Conservation (phyloP, 1,284 basidiomycete genomes). For the Coniferiporia weirii region DNA sequence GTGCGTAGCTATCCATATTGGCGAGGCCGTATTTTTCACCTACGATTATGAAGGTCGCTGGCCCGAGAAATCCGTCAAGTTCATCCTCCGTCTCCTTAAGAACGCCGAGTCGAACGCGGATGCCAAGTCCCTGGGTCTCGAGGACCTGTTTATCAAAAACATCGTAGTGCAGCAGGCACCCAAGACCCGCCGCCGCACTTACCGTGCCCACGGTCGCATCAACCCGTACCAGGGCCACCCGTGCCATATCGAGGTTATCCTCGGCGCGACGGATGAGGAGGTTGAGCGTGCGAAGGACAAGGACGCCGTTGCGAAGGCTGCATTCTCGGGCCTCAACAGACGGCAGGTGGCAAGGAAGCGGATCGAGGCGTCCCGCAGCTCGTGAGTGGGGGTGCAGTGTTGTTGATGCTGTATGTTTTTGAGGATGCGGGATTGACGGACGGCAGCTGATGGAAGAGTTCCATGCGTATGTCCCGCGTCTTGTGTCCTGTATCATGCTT, state of each 20-base stretch:
- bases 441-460: neutral
- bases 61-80: constrained; percentile 99
- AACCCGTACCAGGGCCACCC: constrained; percentile 91
- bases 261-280: constrained; percentile 71
- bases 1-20: constrained; percentile 40
- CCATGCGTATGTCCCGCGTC: neutral
- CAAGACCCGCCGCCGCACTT: constrained; percentile 99
- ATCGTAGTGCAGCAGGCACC: constrained; percentile 99
- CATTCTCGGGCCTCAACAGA: constrained; percentile 67
- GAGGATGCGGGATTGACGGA: neutral
- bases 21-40: neutral
- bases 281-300: constrained; percentile 90
- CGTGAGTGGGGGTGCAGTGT: neutral
- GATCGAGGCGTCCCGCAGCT: constrained; percentile 67
- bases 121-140: constrained; percentile 91
- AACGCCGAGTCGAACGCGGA: constrained; percentile 99
- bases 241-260: constrained; percentile 93
- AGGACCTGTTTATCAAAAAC: constrained; percentile 93
- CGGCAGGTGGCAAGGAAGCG: constrained; percentile 78
- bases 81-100: constrained; percentile 93
- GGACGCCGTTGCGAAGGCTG: constrained; percentile 43
- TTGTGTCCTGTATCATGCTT: neutral
- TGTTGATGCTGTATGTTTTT: neutral
- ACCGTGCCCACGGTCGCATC: constrained; percentile 97
- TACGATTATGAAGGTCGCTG: constrained; percentile 76